Evolutionary conservation across 2,329 filamentous ascomycete species (phyloP).

Genomic region (Colletotrichum lindemuthianum): DNA sequence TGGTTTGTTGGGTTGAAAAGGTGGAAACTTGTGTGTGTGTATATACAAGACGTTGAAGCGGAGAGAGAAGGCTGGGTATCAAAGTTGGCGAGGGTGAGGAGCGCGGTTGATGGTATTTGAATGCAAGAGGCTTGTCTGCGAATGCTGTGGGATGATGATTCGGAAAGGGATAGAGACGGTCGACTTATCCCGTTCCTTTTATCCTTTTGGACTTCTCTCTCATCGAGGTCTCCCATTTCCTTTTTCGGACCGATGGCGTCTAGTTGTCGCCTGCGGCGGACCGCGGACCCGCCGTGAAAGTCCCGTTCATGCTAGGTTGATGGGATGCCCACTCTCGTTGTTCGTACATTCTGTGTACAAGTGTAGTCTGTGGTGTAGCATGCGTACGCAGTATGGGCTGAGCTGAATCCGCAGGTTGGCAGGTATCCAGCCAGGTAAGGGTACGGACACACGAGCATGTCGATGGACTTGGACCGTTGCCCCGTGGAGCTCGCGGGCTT

Average conservation of each 20-base stretch:
- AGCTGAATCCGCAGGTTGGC: too few species aligned
- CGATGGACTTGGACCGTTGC: not conserved
- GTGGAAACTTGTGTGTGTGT: not conserved
- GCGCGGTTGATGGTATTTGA: conserved; percentile 7
- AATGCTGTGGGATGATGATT: conserved; percentile 19
- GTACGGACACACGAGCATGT: too few species aligned
- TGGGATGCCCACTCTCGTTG: not conserved
- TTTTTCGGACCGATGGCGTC: conserved; percentile 32
- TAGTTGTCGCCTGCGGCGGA: conserved; percentile 29
- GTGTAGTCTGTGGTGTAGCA: too few species aligned
- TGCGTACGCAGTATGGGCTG: too few species aligned
- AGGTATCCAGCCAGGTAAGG: too few species aligned
- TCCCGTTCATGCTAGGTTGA: conserved; percentile 25
- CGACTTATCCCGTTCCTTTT: conserved; percentile 32
- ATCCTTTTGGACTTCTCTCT: conserved; percentile 27
- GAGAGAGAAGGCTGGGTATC: conserved; percentile 1
- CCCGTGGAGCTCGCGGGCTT: conserved; percentile 10
- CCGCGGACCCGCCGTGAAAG: conserved; percentile 33
- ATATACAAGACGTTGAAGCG: not conserved
- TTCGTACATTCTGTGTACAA: too few species aligned
- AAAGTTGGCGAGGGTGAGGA: not conserved
- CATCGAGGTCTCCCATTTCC: conserved; percentile 18
- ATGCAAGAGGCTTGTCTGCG: conserved; percentile 3
- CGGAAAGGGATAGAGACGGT: not conserved
- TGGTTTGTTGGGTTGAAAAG: not conserved